Evolutionary conservation across 495 filamentous ascomycete species (phyloP), one percentile per base, ranked within the genome.

Genomic region (Penicillium lividum): DNA sequence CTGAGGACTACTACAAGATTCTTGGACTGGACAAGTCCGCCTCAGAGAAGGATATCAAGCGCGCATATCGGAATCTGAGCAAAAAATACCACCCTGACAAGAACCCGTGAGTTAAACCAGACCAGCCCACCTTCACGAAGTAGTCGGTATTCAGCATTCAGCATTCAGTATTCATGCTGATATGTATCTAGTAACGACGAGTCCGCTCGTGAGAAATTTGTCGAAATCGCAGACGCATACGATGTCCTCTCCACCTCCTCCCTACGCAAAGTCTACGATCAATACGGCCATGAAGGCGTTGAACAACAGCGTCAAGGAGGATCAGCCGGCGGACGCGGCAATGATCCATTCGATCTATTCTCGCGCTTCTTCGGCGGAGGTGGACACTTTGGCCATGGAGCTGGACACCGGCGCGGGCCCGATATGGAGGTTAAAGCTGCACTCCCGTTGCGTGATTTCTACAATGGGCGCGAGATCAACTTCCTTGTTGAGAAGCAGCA

Each of bases 51-150:
- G 91, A 98, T 68, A 92, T 98, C 75, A 99, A 98, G 75, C 86
- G 88, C n/a, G 95, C 94, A 34, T 99, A 99, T 73, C 85, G 92
- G 50, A 88, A 84, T 49, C 77, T 98, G 5, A 94, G 90, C 81
- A 97, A 97, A 75, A 96, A 96, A 76, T 97, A 82, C 73, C 94
- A 99, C 67, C 94, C 94, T 1, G 94, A 99, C 71, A 99, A 99
- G 83, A 99, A 99, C 62, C 94, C 94, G 91, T 96, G 77, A 66
- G 89, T 82, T 7, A 3, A 18, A n/a, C 10, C 33, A 13, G 5
- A 33, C 30, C 8, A 11, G 7, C 0, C 33, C 9, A 36, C 33
- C 33, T 11, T 4, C 11, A 36, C 33, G 33, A 11, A 4, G 33
- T 11, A 22, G 2, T 36, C 4, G 9, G 13, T 11, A 8, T 36